Evolutionary conservation across 495 filamentous ascomycete species (phyloP).

Genomic region (Penicillium atrosanguineum): DNA sequence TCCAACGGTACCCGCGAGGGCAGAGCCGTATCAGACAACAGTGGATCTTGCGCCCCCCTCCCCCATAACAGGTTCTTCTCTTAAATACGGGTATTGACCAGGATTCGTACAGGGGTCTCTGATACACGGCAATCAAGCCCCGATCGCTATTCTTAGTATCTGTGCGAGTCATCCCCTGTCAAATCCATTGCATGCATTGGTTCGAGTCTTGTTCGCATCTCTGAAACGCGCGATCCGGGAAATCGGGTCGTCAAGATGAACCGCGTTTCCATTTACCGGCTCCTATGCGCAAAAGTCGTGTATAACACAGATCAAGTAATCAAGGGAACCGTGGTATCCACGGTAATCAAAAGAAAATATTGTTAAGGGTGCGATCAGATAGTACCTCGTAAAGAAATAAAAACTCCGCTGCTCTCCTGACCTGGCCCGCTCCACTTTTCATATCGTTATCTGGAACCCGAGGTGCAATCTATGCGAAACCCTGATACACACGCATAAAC

Average conservation of each 20-base stretch:
- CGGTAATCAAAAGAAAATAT: background rate
- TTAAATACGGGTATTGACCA: slow-evolving; percentile 2
- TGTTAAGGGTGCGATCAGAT: background rate
- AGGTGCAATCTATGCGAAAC: slow-evolving; percentile 24
- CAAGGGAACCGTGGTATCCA: background rate
- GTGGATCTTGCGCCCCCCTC: background rate
- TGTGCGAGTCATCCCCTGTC: background rate
- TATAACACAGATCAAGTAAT: background rate
- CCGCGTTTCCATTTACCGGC: background rate
- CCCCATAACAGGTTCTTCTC: background rate
- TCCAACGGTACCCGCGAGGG: background rate
- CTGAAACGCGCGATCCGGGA: slow-evolving; percentile 6
- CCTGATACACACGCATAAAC: background rate
- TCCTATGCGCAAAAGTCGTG: background rate
- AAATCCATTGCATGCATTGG: slow-evolving; percentile 14
- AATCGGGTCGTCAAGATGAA: slow-evolving; percentile 1
- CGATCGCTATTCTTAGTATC: slow-evolving; percentile 19
- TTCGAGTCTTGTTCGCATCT: slow-evolving; percentile 1
- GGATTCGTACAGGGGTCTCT: background rate
- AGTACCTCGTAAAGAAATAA: background rate
- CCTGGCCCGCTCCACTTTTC: slow-evolving; percentile 14
- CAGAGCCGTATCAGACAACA: background rate
- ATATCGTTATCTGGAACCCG: slow-evolving; percentile 9
- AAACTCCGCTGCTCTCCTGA: slow-evolving; percentile 5
- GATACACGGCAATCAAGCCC: background rate